Evolutionary conservation across 306 rosid species (phyloP), one percentile per base, ranked within the genome.

Genomic region (Prunus dulcis): DNA sequence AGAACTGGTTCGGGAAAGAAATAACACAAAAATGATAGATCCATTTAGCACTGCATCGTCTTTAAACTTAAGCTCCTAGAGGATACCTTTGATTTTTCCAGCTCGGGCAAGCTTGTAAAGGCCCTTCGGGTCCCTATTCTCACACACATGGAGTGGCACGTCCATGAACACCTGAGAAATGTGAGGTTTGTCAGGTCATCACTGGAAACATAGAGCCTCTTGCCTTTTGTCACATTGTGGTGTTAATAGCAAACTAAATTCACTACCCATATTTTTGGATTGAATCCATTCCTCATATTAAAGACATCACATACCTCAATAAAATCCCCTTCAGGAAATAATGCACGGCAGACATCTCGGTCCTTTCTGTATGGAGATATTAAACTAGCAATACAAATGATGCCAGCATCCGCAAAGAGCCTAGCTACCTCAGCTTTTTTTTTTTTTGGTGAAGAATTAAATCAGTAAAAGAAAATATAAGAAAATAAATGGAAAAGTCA

Each of bases 331-430:
- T 92, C 81, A 6, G 97, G 89, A 74, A 92, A 81, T 19, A 95
- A 79, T 28, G 88, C 91, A 83, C 99, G 93, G 73, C 99, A 95
- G 56, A 93, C 91, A 77, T 88, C 97, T 88, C 99, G 87, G 71
- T 95, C 97, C 81, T 81, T 91, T 82, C 66, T 86, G 84, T 90
- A 95, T 41, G 99, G 99, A 72, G 99, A 92, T 84, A 95, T 95
- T 80, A 95, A 87, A 77, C 99, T 90, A 64, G 97, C 86, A 78
- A 92, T 88, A 85, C 99, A 92, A 84, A 95, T 92, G 77, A 89
- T 61, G 72, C 99, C 97, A 69, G 99, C 93, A 92, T 95, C 99
- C 52, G 99, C 97, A 83, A 95, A 89, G 52, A 95, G 93, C 88
- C 90, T 95, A 77, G 99, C 97, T 45, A 95, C 99, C 88, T 95